Evolutionary conservation across 805 yeast species (phyloP).

Genomic region (Candida tibetensis): DNA sequence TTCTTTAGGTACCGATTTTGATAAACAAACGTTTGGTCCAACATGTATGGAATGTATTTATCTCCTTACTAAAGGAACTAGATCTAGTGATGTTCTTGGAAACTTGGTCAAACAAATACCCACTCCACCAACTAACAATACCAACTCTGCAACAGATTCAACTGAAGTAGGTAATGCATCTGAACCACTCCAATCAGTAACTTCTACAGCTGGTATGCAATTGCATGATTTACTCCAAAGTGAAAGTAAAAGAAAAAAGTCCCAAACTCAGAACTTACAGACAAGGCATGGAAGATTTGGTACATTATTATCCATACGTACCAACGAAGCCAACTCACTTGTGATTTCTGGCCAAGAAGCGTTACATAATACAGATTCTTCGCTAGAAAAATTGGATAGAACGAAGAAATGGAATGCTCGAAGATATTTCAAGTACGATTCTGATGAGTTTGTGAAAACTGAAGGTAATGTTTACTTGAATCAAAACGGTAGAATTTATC

Average conservation of each 20-base stretch:
- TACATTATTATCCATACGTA: constrained; percentile 69
- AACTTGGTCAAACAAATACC: neutral
- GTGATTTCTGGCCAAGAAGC: constrained; percentile 73
- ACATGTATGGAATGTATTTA: constrained; percentile 69
- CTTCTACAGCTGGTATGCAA: constrained; percentile 37
- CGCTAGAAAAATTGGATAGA: constrained; percentile 64
- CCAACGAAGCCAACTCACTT: constrained; percentile 58
- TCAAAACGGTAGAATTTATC: constrained; percentile 19
- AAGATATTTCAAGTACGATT: constrained; percentile 36
- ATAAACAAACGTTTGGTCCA: constrained; percentile 55
- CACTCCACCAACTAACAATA: neutral
- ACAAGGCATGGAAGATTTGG: constrained; percentile 92
- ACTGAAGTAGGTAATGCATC: constrained; percentile 5
- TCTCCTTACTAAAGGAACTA: constrained; percentile 52
- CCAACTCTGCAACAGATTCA: neutral
- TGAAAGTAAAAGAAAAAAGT: constrained; percentile 55
- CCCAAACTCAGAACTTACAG: constrained; percentile 49
- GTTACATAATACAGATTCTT: constrained; percentile 44
- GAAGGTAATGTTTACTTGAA: constrained; percentile 26
- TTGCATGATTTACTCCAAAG: constrained; percentile 52
- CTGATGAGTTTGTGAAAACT: constrained; percentile 32
- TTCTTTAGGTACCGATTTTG: constrained; percentile 62
- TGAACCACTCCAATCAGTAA: constrained; percentile 15
- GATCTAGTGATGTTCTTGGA: constrained; percentile 3
- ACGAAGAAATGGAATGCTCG: constrained; percentile 63